Evolutionary conservation across 2,329 filamentous ascomycete species (phyloP), one percentile per base, ranked within the genome.

Genomic region (Penicillium sp.): DNA sequence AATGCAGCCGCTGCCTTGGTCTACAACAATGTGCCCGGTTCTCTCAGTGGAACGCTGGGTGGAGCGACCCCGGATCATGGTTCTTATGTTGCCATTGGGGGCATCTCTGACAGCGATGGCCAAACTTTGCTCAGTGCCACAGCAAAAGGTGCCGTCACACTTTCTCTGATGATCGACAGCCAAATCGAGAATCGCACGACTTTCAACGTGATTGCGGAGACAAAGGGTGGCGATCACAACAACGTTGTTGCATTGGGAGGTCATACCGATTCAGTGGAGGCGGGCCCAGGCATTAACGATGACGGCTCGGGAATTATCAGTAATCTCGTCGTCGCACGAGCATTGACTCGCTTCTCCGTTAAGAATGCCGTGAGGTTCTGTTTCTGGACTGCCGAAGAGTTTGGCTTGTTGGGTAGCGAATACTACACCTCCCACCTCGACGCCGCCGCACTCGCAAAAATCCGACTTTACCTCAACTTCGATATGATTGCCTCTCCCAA

Each of bases 271-370:
- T 85, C 83, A 6, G 86, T 88, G 20, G 78, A 80, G 31, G 82
- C 79, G 3, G 86, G 86, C 0, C 86, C 86, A 1, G 90, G 90
- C 20, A 91, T 92, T 81, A 92, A 92, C 73, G 90, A 92, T 67
- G 88, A 92, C 68, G 90, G 90, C 49, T 88, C 87, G 3, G 90
- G 90, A 57, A 86, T 83, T 37, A 82, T 87, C 62, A 82, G 81
- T 25, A 78, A 87, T 53, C 78, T 89, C 8, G 84, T 86, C 54
- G 78, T 87, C 34, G 86, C 86, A 10, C 81, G 82, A 28, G 81
- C 82, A 80, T 61, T 93, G 81, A 65, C 86, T 82, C 82, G 91
- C 54, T 94, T 90, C 80, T 84, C 87, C 54, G 86, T 90, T 38
- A 90, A 86, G 63, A 90, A 93, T 74, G 84, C 81, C 2, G 84